Base-by-base conservation (phyloP, 1,284 basidiomycete genomes). In the Fomes fomentarius region DNA sequence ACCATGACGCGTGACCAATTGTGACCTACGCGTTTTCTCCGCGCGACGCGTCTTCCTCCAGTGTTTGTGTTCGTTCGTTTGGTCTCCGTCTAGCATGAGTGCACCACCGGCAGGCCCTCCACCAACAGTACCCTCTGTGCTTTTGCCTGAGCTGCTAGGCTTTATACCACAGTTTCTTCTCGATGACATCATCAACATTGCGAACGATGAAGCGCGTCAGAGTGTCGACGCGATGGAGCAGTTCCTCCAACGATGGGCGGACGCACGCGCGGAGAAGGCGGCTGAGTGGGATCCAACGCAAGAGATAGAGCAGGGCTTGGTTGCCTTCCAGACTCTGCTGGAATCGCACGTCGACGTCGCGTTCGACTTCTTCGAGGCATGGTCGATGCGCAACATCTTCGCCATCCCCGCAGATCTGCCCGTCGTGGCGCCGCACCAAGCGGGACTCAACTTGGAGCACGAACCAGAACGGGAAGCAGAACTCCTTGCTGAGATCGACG, bases 291-390 rank as follows among this genome's bases (percentile, higher is more conserved):
- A 86, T 54, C 79, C 77, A 57, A 85, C 77, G 8, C 81, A 86
- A 54, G 88, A 91, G 56, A 76, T 88, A 26, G 88, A 88, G 59
- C 84, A 86, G 66, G 87, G 87, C 4, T 71, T 91, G 1, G 87
- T 90, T 41, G 80, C 87, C 28, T 91, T 91, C 63, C 86, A 89
- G 64, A 91, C 89, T 0, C 75, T 91, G 34, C 76, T 91, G 21
- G 88, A 91, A 63, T 82, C 84, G 47, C 89, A 91, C 60, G 87
- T 87, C 38, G 89, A 91, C 64, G 78, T 90, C 46, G 89, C 89
- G 1, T 89, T 91, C 57, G 89, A 91, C 68, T 88, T 87, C 67
- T 87, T 91, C 62, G 89, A 91, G 71, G 83, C 83, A 0, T 91
- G 89, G 89, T 84, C 82, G 9, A 66, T 90, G 64, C 76, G 89